Conservation (phyloP, 257 asterid genomes). For the Oldenlandia corymbosa region DNA sequence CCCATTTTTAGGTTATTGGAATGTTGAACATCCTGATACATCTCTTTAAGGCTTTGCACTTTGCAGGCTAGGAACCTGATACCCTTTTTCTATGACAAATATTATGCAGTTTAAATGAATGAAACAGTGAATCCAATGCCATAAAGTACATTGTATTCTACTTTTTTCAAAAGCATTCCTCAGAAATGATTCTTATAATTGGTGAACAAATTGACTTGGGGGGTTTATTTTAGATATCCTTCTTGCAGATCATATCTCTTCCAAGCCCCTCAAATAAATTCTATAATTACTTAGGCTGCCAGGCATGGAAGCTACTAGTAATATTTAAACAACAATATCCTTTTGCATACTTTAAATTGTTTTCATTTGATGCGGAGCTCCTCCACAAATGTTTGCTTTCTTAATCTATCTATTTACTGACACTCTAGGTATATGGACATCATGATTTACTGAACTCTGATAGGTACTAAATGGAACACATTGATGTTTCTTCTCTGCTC, state of each 20-base stretch:
- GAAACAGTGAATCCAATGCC: constrained; percentile 4
- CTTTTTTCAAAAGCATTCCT: constrained; percentile 10
- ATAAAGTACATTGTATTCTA: constrained; percentile 1
- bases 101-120: constrained; percentile 6
- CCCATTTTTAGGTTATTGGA: constrained; percentile 22
- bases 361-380: not conserved
- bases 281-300: constrained; percentile 8
- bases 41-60: constrained; percentile 16
- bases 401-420: no score
- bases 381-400: not conserved
- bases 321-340: constrained; percentile 17
- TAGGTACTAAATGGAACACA: no score
- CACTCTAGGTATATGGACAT: no score
- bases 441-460: constrained; percentile 8
- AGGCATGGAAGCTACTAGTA: not conserved
- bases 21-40: constrained; percentile 14
- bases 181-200: constrained; percentile 5
- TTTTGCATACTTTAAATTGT: not conserved
- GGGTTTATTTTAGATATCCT: not conserved
- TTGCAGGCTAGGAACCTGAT: constrained; percentile 12
- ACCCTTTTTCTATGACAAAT: not conserved
- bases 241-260: constrained; percentile 14
- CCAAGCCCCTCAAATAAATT: constrained; percentile 24
- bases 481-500: no score
- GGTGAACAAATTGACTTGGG: not conserved